Evolutionary conservation across 2,329 filamentous ascomycete species (phyloP).

Genomic region (Aureobasidium musti): DNA sequence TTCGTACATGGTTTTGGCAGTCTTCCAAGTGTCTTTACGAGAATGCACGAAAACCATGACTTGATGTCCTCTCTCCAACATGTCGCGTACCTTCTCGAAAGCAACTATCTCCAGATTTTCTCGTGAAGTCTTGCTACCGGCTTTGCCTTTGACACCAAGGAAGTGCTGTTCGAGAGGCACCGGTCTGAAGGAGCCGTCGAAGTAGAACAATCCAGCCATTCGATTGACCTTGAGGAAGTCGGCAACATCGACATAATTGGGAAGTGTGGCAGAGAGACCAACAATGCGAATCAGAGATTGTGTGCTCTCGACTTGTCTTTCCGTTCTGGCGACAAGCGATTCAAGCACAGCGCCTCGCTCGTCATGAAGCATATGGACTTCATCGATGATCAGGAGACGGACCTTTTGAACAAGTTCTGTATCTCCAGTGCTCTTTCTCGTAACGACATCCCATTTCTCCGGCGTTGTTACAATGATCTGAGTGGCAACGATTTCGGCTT

Average conservation of each 20-base stretch:
- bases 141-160: constrained; percentile 90
- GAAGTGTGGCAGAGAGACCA: constrained; percentile 90
- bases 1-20: constrained; percentile 80
- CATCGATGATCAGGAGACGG: constrained; percentile 91
- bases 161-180: constrained; percentile 98
- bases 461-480: constrained; percentile 99
- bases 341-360: constrained; percentile 95
- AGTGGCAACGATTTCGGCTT: constrained; percentile 90
- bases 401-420: constrained; percentile 98
- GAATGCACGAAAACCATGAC: constrained; percentile 99
- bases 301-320: constrained; percentile 95
- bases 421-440: constrained; percentile 93
- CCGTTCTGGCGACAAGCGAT: constrained; percentile 89
- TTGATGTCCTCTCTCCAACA: constrained; percentile 90
- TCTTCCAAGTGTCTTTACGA: constrained; percentile 86
- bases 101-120: constrained; percentile 86
- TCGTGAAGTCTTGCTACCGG: constrained; percentile 74
- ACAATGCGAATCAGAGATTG: constrained; percentile 96
- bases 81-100: constrained; percentile 92
- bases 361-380: constrained; percentile 99
- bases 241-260: constrained; percentile 95
- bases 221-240: constrained; percentile 97
- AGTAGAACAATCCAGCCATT: constrained; percentile 91
- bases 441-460: constrained; percentile 99
- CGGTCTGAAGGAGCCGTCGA: constrained; percentile 91